phyloP scores from a whole-genome alignment of 192 early-diverging fungal species.

The Backusella circina region DNA sequence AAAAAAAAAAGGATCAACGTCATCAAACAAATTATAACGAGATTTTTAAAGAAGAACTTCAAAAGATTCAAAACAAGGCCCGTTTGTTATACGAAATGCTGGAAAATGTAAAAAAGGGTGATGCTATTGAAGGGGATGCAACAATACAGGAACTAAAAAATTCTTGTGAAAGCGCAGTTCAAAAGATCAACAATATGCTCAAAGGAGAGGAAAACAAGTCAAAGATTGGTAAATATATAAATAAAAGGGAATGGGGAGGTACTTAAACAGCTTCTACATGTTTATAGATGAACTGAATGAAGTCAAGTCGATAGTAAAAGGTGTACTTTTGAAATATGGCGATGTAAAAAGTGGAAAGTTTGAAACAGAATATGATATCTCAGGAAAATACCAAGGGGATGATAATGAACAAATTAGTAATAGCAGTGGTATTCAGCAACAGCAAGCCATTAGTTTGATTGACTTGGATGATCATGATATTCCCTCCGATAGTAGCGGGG shows the following conservation, averaged over 20 bases:
- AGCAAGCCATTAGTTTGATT: conserved; percentile 36
- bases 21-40: conserved; percentile 83
- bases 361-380: conserved; percentile 31
- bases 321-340: conserved; percentile 65
- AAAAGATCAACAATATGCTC: conserved; percentile 68
- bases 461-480: conserved; percentile 38
- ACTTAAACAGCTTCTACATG: not conserved
- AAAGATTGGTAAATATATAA: conserved; percentile 12
- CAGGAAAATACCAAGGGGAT: not conserved
- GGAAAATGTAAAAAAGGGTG: conserved; percentile 60
- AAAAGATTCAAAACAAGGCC: conserved; percentile 76
- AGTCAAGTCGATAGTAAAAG: conserved; percentile 76
- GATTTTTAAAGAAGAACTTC: conserved; percentile 76
- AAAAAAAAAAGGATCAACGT: conserved; percentile 42
- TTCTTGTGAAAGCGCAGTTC: conserved; percentile 63
- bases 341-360: conserved; percentile 45
- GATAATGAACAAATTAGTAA: not conserved
- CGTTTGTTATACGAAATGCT: conserved; percentile 82
- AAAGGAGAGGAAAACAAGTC: conserved; percentile 60
- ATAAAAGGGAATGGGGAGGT: conserved; percentile 48
- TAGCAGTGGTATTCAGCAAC: not conserved
- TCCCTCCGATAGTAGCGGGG: not conserved
- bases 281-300: not conserved
- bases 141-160: conserved; percentile 55
- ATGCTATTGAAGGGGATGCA: conserved; percentile 10